Percentiles rank a stretch among this genome's conserved stretches.
These are phyloP conservation scores for Aaosphaeria arxii DNA, from an alignment of 2,329 filamentous ascomycete genomes.

Conservation along the genomic window DNA sequence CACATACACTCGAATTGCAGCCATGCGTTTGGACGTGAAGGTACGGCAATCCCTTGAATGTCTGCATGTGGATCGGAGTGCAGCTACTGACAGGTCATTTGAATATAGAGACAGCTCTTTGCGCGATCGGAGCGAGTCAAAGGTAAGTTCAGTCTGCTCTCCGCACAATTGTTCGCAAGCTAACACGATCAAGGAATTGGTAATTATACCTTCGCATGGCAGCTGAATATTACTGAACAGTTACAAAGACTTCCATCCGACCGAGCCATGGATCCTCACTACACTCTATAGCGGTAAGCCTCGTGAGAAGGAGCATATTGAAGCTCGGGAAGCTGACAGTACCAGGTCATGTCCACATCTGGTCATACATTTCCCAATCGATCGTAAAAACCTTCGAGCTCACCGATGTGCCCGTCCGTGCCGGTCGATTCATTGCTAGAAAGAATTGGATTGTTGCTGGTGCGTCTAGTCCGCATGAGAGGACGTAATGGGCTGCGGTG, in stretches of 20 bases:
- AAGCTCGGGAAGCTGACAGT: conserved; percentile 19
- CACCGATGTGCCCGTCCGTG: conserved; percentile 95
- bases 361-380: conserved; percentile 77
- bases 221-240: background rate
- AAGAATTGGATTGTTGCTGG: conserved; percentile 99
- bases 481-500: no score
- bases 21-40: conserved; percentile 48
- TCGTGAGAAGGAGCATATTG: background rate
- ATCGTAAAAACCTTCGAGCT: conserved; percentile 99
- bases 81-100: background rate
- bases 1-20: conserved; percentile 20
- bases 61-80: background rate
- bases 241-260: conserved; percentile 93
- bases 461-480: conserved; percentile 7
- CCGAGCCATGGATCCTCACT: conserved; percentile 91
- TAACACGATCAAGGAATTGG: conserved; percentile 34
- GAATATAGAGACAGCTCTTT: conserved; percentile 71
- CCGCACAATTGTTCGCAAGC: conserved; percentile 8
- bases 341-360: conserved; percentile 94
- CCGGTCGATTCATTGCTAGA: conserved; percentile 90
- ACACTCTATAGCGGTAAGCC: conserved; percentile 86
- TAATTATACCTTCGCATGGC: conserved; percentile 10
- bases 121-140: conserved; percentile 94
- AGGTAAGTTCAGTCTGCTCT: conserved; percentile 20
- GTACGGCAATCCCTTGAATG: conserved; percentile 16